A percentile compares a stretch with the other conserved stretches of the same genome.
Conservation (phyloP, 163 green algal genomes). For the Chlorella variabilis region DNA sequence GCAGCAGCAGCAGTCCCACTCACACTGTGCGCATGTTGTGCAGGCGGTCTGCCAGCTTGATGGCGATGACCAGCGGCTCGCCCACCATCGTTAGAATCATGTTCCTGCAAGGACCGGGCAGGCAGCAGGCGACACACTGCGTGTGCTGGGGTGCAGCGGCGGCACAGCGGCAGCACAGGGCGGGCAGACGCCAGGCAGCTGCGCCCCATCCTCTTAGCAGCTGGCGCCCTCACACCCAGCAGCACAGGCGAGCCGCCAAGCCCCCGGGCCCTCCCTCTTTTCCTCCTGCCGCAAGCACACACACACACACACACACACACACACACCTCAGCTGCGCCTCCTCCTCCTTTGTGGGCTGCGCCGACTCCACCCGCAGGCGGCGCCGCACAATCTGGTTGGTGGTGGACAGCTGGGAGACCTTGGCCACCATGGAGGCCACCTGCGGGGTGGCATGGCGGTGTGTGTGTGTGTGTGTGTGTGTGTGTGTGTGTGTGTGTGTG, state of each 20-base stretch:
- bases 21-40: constrained; percentile 93
- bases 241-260: no score
- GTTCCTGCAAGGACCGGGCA: background rate
- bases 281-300: no score
- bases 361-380: constrained; percentile 33
- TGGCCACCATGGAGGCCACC: constrained; percentile 72
- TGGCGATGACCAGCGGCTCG: constrained; percentile 79
- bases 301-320: background rate
- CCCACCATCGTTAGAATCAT: constrained; percentile 57
- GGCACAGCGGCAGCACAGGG: no score
- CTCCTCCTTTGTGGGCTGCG: constrained; percentile 45
- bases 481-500: no score
- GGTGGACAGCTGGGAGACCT: constrained; percentile 79
- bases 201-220: no score
- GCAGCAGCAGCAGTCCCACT: background rate
- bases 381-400: constrained; percentile 87
- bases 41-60: constrained; percentile 90
- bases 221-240: no score
- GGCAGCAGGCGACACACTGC: background rate
- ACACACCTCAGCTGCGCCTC: constrained; percentile 46
- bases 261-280: no score
- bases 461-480: no score
- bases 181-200: no score
- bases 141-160: no score
- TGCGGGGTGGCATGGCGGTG: no score